Evolutionary conservation across 2,329 filamentous ascomycete genomes (phyloP).

Genomic region (Parastagonospora avenae): DNA sequence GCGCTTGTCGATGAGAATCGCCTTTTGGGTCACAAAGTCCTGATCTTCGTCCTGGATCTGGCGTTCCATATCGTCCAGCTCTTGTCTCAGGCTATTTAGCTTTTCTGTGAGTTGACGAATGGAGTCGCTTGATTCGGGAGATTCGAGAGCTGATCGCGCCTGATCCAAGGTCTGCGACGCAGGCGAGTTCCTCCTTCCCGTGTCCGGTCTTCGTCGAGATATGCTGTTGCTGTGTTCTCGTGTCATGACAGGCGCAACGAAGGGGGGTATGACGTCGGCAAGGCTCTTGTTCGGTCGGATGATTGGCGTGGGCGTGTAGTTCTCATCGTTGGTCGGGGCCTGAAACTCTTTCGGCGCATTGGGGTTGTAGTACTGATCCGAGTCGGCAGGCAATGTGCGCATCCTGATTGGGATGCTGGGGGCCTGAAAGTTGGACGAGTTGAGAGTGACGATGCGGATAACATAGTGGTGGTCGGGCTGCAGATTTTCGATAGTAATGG

Average conservation of each 20-base stretch:
- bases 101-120: constrained; percentile 80
- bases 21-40: constrained; percentile 53
- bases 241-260: constrained; percentile 64
- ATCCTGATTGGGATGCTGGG: constrained; percentile 85
- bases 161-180: constrained; percentile 58
- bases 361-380: constrained; percentile 54
- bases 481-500: constrained; percentile 88
- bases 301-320: constrained; percentile 58
- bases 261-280: constrained; percentile 66
- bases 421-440: constrained; percentile 89
- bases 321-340: constrained; percentile 46
- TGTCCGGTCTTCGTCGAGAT: constrained; percentile 66
- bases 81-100: constrained; percentile 78
- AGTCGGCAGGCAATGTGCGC: constrained; percentile 63
- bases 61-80: constrained; percentile 78
- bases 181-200: constrained; percentile 77
- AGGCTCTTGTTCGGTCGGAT: constrained; percentile 58
- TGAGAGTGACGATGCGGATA: constrained; percentile 88
- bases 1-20: constrained; percentile 71
- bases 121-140: constrained; percentile 45
- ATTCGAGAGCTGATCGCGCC: constrained; percentile 42
- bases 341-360: constrained; percentile 56
- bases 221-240: constrained; percentile 68
- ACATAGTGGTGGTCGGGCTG: constrained; percentile 90
- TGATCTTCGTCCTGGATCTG: constrained; percentile 68